Evolutionary conservation across 1,284 basidiomycete genomes (phyloP).

Genomic region (Phlebopus sp.): DNA sequence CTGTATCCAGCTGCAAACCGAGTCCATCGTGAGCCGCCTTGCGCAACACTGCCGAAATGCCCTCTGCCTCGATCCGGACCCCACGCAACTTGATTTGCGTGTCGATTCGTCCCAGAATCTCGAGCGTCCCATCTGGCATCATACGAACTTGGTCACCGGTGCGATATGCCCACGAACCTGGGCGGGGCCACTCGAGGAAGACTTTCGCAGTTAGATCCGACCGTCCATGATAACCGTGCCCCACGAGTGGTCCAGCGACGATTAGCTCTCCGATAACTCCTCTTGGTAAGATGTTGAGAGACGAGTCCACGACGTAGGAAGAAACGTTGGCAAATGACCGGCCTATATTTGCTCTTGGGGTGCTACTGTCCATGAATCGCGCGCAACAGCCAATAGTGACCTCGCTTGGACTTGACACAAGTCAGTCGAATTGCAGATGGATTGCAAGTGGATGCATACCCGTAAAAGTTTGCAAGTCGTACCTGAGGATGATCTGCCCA

Average conservation of each 20-base stretch:
- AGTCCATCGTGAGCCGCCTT: slow-evolving; percentile 30
- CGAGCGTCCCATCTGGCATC: slow-evolving; percentile 51
- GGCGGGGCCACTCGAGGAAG: slow-evolving; percentile 46
- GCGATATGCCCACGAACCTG: slow-evolving; percentile 44
- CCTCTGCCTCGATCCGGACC: slow-evolving; percentile 53
- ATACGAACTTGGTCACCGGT: slow-evolving; percentile 54
- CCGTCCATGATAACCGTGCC: slow-evolving; percentile 47
- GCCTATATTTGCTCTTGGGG: slow-evolving; percentile 46
- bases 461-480: slow-evolving; percentile 50
- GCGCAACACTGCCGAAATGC: slow-evolving; percentile 48
- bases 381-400: slow-evolving; percentile 53
- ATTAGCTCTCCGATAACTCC: slow-evolving; percentile 51
- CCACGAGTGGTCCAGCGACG: slow-evolving; percentile 51
- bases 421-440: background rate
- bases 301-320: slow-evolving; percentile 39
- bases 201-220: slow-evolving; percentile 45
- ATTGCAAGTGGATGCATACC: slow-evolving; percentile 30
- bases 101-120: slow-evolving; percentile 56
- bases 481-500: slow-evolving; percentile 48
- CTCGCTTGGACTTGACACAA: slow-evolving; percentile 36
- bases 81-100: slow-evolving; percentile 55
- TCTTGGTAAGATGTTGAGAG: slow-evolving; percentile 41
- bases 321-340: slow-evolving; percentile 36
- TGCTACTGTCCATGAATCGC: slow-evolving; percentile 41
- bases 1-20: slow-evolving; percentile 37